Evolutionary conservation across 2,329 filamentous ascomycete species (phyloP), one percentile per base, ranked within the genome.

Genomic region (Alternaria sp.): DNA sequence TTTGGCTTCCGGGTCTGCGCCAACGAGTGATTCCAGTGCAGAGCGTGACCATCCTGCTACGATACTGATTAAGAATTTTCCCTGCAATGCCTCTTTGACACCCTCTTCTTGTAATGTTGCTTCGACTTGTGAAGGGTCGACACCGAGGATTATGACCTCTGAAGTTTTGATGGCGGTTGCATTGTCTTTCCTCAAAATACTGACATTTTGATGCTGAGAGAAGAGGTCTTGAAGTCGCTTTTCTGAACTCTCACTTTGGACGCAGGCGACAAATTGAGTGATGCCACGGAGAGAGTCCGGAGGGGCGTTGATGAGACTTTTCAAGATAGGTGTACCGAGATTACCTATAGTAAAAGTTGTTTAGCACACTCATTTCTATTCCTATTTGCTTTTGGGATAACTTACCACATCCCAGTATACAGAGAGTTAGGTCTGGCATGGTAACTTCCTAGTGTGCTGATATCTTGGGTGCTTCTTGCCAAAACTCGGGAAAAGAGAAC

Each of bases 361-460:
- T 30, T 30, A 30, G 28, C 28, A 4, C 4, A 11, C 0, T 30
- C 9, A 5, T 11, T 0, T 2, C 9, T 5, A 30, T 30, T 12
- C 0, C 28, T 30, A 0, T 30, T 30, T 12, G 28, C 28, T 5
- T 30, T 16, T 12, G 4, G 4, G 1, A 11, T 0, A 8, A 54
- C 67, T 30, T 71, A 71, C 72, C 73, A 56, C 73, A 76, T 20
- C 73, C 73, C 3, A 76, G 49, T 4, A 76, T 72, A 42, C 70
- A 74, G 6, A 74, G 57, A 6, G 66, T 69, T 20, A 56, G 36
- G 24, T 54, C 55, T 20, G 49, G 11, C 69, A 70, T 72, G 11
- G 28, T 30, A 9, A 30, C 18, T 42, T 39, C n/a, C 36, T 9
- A 20, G 8, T 30, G 11, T 30, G 28, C 3, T 30, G 28, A 30